Evolutionary conservation across 805 yeast genomes (phyloP), one percentile per base, ranked within the genome.

Genomic region (Ogataea corticis): DNA sequence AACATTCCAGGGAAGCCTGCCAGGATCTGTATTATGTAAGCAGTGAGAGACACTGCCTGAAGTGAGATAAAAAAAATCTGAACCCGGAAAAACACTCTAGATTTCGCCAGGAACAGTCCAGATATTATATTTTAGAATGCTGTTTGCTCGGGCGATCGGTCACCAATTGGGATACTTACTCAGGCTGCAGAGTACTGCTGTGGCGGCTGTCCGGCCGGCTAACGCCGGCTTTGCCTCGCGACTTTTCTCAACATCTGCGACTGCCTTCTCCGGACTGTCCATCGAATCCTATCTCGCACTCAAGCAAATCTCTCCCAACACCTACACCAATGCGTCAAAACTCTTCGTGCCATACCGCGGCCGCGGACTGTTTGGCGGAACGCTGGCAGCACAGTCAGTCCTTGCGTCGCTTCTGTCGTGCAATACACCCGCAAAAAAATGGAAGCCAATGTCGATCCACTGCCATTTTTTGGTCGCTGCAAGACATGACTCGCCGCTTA

Each of bases 331-430:
- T 36, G 48, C 44, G 2, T 49, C 65, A 0, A 55, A 56, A 15
- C 46, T 67, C 7, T 59, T 54, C 25, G 70, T 77, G 3, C 81
- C 81, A 2, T 68, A 67, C 5, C 75, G 79, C 0, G 84, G 86
- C 2, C 66, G 83, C 35, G 88, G 87, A 2, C 78, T 83, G 0
- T 84, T 83, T 65, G 90, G 90, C 2, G 90, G 91, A 9, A 79
- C 82, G 15, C 66, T 80, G 34, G 79, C 82, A 14, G 86, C 87
- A 0, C 90, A 84, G 54, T 69, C 88, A 2, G 62, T 83, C 3
- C 61, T 76, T 47, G 87, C 87, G 5, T 82, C 85, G 2, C 66
- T 82, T 28, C 69, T 73, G 39, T 75, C 80, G 7, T 69, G 79
- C 5, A 71, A 73, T n/a, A 46, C 57, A 12, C 33, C 39, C 1